Percentiles rank a stretch among this genome's conserved stretches.
These are phyloP conservation scores for Fusarium floridanum DNA, from an alignment of 2,329 filamentous ascomycete genomes.

Conservation along the genomic window DNA sequence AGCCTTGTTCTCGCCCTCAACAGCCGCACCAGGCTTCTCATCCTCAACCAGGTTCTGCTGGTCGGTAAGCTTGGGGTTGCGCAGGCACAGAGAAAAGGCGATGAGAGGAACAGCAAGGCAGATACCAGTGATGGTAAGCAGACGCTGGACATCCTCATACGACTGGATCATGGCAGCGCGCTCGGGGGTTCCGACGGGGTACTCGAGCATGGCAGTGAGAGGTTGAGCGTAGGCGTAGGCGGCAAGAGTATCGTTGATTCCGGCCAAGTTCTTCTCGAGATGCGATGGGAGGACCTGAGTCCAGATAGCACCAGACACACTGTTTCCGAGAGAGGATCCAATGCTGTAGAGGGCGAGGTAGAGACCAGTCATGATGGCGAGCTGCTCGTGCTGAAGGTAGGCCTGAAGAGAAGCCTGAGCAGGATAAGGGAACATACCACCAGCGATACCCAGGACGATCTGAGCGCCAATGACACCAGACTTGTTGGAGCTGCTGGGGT, in stretches of 20 bases:
- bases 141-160: conserved; percentile 61
- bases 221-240: conserved; percentile 53
- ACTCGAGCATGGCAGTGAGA: conserved; percentile 50
- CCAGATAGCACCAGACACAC: conserved; percentile 73
- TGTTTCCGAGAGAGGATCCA: conserved; percentile 70
- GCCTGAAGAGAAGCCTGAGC: conserved; percentile 61
- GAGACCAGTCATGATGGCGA: conserved; percentile 74
- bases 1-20: conserved; percentile 3
- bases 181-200: conserved; percentile 59
- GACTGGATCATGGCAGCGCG: conserved; percentile 57
- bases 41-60: conserved; percentile 58
- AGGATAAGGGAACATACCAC: conserved; percentile 71
- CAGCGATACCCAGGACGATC: conserved; percentile 72
- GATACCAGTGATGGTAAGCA: conserved; percentile 63
- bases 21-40: conserved; percentile 35
- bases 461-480: conserved; percentile 73
- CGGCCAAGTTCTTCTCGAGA: conserved; percentile 55
- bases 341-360: conserved; percentile 74
- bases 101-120: conserved; percentile 63
- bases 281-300: conserved; percentile 66
- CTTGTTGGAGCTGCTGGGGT: conserved; percentile 56
- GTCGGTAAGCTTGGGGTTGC: conserved; percentile 61
- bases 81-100: conserved; percentile 56
- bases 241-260: conserved; percentile 56
- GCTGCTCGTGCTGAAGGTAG: conserved; percentile 61